A percentile compares a stretch with the other conserved stretches of the same genome.
phyloP scores from a whole-genome alignment of 2,329 filamentous ascomycete genomes.

The Colletotrichum aenigma region DNA sequence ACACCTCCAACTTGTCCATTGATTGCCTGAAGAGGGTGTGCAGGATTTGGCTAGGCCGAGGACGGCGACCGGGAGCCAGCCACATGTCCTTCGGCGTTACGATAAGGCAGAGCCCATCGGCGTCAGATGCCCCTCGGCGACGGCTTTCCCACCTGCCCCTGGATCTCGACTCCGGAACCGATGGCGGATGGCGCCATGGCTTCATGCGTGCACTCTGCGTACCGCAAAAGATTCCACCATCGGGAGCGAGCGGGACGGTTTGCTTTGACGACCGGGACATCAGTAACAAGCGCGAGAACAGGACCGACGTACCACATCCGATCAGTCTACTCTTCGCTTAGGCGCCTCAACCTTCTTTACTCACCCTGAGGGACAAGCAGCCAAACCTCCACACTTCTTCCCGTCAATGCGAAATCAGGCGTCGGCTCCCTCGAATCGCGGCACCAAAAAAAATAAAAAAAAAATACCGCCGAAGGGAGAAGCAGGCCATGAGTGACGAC shows the following conservation, averaged over 20 bases:
- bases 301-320: not conserved
- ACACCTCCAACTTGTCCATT: not conserved
- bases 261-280: not conserved
- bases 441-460: not conserved
- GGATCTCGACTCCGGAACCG: not conserved
- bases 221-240: not conserved
- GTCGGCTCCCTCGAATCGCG: not conserved
- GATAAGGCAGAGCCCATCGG: slow-evolving; percentile 1
- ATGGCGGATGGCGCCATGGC: not conserved
- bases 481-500: not conserved
- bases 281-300: not conserved
- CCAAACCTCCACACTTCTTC: not conserved
- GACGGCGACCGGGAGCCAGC: not conserved
- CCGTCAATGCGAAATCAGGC: not conserved
- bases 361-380: not conserved
- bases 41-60: not conserved
- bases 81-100: slow-evolving; percentile 2
- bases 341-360: not conserved
- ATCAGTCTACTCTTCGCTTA: not conserved
- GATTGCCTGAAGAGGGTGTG: slow-evolving; percentile 6
- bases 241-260: not conserved
- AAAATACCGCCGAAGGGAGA: not conserved
- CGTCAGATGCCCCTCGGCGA: not conserved
- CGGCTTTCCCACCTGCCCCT: not conserved
- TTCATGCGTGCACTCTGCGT: not conserved